Base-by-base conservation (phyloP, 2,329 filamentous ascomycete species). In the Verticillium klebahnii region DNA sequence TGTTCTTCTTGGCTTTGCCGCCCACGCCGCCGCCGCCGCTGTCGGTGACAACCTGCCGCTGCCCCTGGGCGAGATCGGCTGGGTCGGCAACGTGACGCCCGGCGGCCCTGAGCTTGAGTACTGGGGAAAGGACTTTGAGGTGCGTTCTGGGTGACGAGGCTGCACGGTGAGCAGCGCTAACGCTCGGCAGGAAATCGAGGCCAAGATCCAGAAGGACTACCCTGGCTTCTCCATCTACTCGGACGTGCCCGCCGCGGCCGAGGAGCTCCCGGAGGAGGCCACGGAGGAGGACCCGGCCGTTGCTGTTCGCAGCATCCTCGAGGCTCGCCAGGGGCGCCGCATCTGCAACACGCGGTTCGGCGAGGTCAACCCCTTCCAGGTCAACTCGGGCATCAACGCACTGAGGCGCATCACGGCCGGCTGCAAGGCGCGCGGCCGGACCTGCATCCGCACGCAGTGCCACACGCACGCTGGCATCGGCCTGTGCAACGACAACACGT, bases 361-460 rank as follows among this genome's bases (percentile, higher is more conserved):
- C 25, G 54, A 37, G 19, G 58, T 60, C 17, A 54, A 55, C 37
- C 45, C 45, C 23, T 56, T 56, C 36, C 32, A 40, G 15, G 54
- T 39, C 34, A 56, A 40, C 23, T 23, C 39, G 19, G 45, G 58
- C 19, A 55, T 56, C 31, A 55, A 39, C 45, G 37, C 34, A 9
- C 45, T 60, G 12, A 50, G 58, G 6, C 17, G 31, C 17, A 55
- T 60, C 34, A 55, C 39, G 29, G 58, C 31, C 32, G 32, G 36
- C 23, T 60, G 59, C 59, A 56, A 56, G 59, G 52, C 50, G 15
- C 37, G 59, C 12, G 54, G 31, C 11, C 59, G 59, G 34, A 31
- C 31, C 45, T 60, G 52, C 34, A 60, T 60, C 36, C 52, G 59
- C 19, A 56, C 50, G 3, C 59, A 60, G 59, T 60, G 59, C 17